Conservation (phyloP, 768 basidiomycete genomes). For the Phylloporus scabripes region DNA sequence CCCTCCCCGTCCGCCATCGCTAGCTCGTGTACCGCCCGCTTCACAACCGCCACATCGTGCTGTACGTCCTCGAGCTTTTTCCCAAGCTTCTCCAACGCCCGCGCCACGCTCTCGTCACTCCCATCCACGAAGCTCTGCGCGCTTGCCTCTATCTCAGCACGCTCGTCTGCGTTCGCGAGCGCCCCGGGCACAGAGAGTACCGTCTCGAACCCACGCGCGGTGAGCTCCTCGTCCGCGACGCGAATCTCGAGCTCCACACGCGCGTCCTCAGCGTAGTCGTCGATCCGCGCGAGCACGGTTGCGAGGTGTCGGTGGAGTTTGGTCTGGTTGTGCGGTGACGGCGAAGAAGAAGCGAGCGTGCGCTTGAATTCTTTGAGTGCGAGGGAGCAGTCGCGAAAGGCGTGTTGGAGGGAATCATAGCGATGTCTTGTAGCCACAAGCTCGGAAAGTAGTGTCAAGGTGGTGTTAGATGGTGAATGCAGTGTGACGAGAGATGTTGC, state of each 20-base stretch:
- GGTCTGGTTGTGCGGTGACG: neutral
- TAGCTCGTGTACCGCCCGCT: slow-evolving; percentile 49
- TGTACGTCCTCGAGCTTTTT: slow-evolving; percentile 67
- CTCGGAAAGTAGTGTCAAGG: slow-evolving; percentile 40
- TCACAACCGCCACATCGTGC: slow-evolving; percentile 70
- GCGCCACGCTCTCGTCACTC: slow-evolving; percentile 20
- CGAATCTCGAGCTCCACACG: slow-evolving; percentile 81
- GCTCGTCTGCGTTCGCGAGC: slow-evolving; percentile 11
- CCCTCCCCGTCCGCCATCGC: slow-evolving; percentile 1
- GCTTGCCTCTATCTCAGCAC: slow-evolving; percentile 41
- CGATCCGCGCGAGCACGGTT: slow-evolving; percentile 54
- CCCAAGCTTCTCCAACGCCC: slow-evolving; percentile 43
- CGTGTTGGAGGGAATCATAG: slow-evolving; percentile 55
- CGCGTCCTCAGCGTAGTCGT: slow-evolving; percentile 73
- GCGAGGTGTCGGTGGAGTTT: slow-evolving; percentile 32
- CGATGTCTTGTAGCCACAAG: slow-evolving; percentile 44
- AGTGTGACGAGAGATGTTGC: neutral
- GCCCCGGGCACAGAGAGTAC: slow-evolving; percentile 58
- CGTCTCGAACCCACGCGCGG: slow-evolving; percentile 61
- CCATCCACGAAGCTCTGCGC: slow-evolving; percentile 38
- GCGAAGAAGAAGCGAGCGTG: slow-evolving; percentile 10
- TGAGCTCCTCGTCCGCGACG: slow-evolving; percentile 63
- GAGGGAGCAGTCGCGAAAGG: slow-evolving; percentile 65
- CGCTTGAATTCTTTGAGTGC: slow-evolving; percentile 55
- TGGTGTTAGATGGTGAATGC: neutral